A percentile compares a stretch with the other conserved stretches of the same genome.
phyloP scores from a whole-genome alignment of 805 yeast genomes.

The Wickerhamiella brachini region DNA sequence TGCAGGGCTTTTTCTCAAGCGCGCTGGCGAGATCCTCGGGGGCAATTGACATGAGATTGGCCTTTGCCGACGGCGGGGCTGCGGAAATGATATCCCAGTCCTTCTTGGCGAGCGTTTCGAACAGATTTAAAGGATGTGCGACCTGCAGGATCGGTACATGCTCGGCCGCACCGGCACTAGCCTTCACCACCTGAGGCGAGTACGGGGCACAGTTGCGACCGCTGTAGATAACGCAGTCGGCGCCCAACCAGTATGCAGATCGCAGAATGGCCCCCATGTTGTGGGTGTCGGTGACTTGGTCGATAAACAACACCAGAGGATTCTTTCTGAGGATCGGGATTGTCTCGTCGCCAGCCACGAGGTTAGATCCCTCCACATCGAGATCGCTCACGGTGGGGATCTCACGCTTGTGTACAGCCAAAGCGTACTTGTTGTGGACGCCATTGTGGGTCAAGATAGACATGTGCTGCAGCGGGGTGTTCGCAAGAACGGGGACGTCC shows the following conservation, averaged over 20 bases:
- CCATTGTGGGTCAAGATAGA: conserved; percentile 50
- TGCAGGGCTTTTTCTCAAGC: conserved; percentile 39
- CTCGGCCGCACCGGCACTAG: conserved; percentile 78
- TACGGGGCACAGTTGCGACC: conserved; percentile 58
- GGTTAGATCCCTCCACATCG: conserved; percentile 14
- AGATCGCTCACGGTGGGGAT: conserved; percentile 20
- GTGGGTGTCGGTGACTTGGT: conserved; percentile 75
- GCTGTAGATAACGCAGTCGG: conserved; percentile 60
- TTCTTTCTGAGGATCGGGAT: conserved; percentile 10
- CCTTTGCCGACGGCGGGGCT: conserved; percentile 22
- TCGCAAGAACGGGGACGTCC: conserved; percentile 28
- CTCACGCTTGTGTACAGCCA: conserved; percentile 46
- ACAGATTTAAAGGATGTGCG: conserved; percentile 46
- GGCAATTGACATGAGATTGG: conserved; percentile 23
- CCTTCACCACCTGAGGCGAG: conserved; percentile 65
- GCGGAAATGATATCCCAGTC: conserved; percentile 69
- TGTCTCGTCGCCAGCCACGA: conserved; percentile 8
- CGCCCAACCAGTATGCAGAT: conserved; percentile 72
- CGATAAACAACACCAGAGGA: conserved; percentile 65
- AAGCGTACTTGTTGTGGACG: conserved; percentile 68
- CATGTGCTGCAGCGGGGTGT: conserved; percentile 37
- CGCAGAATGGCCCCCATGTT: conserved; percentile 74
- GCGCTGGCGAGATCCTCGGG: conserved; percentile 30
- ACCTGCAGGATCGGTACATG: conserved; percentile 46
- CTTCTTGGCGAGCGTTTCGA: conserved; percentile 38